phyloP scores from a whole-genome alignment of 108 stramenopile species.

The Nitzschia putrida region DNA sequence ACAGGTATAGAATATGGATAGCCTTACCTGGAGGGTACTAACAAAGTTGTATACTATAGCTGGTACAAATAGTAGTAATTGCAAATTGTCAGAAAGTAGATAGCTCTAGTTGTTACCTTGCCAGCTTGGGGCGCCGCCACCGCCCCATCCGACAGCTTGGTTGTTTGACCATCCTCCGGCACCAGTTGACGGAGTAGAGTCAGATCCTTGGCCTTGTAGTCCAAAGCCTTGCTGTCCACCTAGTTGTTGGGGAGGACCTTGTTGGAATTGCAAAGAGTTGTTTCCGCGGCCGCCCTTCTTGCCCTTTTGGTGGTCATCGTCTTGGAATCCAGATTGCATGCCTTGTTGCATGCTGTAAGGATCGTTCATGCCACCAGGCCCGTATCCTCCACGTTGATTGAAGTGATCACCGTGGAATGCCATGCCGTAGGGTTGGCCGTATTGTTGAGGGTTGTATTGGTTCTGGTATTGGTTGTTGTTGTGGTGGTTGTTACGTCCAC shows the following conservation, averaged over 20 bases:
- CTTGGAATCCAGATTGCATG: slow-evolving; percentile 47
- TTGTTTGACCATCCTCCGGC: slow-evolving; percentile 56
- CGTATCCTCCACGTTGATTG: slow-evolving; percentile 60
- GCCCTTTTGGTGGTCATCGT: slow-evolving; percentile 62
- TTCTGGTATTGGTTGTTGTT: slow-evolving; percentile 65
- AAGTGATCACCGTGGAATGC: slow-evolving; percentile 54
- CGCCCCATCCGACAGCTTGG: slow-evolving; percentile 48
- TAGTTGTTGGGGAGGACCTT: slow-evolving; percentile 45
- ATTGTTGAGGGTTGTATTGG: slow-evolving; percentile 70
- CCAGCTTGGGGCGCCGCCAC: slow-evolving; percentile 42
- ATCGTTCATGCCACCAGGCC: slow-evolving; percentile 52
- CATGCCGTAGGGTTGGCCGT: slow-evolving; percentile 61
- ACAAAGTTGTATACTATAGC: too few species aligned
- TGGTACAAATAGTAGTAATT: too few species aligned
- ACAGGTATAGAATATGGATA: too few species aligned
- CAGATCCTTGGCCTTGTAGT: slow-evolving; percentile 50
- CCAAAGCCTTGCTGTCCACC: slow-evolving; percentile 61
- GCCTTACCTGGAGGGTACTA: too few species aligned
- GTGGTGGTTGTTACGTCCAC: slow-evolving; percentile 60
- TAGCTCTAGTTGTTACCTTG: slow-evolving; percentile 22
- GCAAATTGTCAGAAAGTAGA: too few species aligned
- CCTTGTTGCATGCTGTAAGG: slow-evolving; percentile 69
- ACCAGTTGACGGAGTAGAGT: slow-evolving; percentile 42
- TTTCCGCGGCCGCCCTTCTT: slow-evolving; percentile 57
- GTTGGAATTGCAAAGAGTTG: slow-evolving; percentile 52